Percentiles rank a stretch among this genome's conserved stretches.
Evolutionary conservation across 2,329 filamentous ascomycete species (phyloP).

Genomic region (Drechslera avenae): DNA sequence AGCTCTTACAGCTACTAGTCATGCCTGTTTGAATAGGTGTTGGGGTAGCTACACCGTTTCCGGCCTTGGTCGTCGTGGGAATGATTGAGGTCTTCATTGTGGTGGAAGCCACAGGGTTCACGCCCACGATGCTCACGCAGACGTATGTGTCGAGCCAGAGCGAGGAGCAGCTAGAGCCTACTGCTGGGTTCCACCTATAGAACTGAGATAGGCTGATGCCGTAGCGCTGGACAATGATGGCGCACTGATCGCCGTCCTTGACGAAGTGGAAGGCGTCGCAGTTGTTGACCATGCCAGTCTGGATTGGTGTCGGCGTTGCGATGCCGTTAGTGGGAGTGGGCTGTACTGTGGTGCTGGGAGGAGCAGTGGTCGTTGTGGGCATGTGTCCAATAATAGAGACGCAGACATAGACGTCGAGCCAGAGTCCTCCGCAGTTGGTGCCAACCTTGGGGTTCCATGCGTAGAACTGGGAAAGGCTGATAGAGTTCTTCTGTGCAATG

Average conservation of each 20-base stretch:
- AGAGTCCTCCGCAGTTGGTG: background rate
- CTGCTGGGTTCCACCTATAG: conserved; percentile 8
- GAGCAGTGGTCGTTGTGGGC: background rate
- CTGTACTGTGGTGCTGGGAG: background rate
- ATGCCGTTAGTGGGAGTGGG: background rate
- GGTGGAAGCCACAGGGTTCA: background rate
- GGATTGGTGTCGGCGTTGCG: background rate
- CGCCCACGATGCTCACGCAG: background rate
- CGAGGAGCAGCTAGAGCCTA: background rate
- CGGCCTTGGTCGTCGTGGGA: background rate
- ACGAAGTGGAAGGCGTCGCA: conserved; percentile 13
- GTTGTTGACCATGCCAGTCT: conserved; percentile 6
- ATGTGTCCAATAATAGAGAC: background rate
- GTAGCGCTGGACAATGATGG: background rate
- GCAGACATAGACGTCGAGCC: background rate
- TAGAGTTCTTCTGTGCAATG: background rate
- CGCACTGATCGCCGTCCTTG: conserved; percentile 1
- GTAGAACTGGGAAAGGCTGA: background rate
- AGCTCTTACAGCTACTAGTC: conserved; percentile 8
- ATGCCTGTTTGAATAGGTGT: conserved; percentile 7
- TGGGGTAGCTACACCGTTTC: background rate
- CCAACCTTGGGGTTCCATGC: background rate
- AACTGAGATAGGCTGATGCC: conserved; percentile 4
- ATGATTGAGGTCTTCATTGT: background rate
- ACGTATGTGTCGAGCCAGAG: conserved; percentile 5